Base-by-base conservation (phyloP, 805 yeast species). In the Wickerhamomyces chaumierensis region DNA sequence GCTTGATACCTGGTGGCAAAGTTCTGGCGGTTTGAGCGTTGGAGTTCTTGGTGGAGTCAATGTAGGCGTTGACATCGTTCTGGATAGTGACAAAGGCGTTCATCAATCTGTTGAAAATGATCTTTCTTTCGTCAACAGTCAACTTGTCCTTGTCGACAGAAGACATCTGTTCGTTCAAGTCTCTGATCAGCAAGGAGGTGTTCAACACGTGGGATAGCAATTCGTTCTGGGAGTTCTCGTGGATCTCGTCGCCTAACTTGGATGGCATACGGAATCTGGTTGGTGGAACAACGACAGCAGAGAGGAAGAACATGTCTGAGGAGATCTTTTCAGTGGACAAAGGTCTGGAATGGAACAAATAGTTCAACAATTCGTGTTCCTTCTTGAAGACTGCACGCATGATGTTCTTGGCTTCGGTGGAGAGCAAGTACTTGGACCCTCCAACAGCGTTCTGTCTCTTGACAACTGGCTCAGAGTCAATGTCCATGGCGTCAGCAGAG, bases 211-310 rank as follows among this genome's bases (percentile, higher is more conserved):
- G 81, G 18, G 92, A 71, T 36, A 92, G 66, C 41, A 88, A 68
- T 62, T 88, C 95, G 60, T 92, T 94, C 64, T 87, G 95, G 36
- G 92, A 66, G 59, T 86, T 88, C 63, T 92, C 96, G 60, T 92
- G 97, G 43, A 90, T 74, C 58, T 86, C 96, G 40, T 92, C 99
- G 40, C 98, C 98, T 42, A 92, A 68, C 60, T 88, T 88, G 14
- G 95, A 81, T n/a, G 99, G 98, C 48, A 88, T 71, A 60, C 99
- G 75, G 69, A 92, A 92, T 60, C 97, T 73, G 2, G 97, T 94
- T 37, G 98, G 88, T 29, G 99, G 98, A 31, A 94, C 97, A 32
- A 87, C 80, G 42, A 92, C 65, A 4, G 86, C 78, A 48, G 85
- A 88, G 50, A 86, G 71, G 66, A 92, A 94, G 60, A 94, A 92